These are phyloP conservation scores for Corylus avellana DNA, from an alignment of 306 rosid genomes.

Conservation along the genomic window DNA sequence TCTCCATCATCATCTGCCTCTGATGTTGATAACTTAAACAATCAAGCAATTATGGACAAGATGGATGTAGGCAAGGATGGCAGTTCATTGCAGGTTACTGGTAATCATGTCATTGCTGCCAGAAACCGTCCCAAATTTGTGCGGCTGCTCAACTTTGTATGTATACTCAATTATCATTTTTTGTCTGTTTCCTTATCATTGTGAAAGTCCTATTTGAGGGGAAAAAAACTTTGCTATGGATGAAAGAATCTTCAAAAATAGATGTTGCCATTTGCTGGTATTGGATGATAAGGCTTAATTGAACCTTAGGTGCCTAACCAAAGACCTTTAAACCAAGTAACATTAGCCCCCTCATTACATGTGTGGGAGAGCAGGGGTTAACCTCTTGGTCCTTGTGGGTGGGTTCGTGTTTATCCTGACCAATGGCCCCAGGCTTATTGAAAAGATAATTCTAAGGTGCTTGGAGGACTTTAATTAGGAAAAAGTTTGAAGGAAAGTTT, in stretches of 20 bases:
- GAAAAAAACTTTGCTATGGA: not conserved
- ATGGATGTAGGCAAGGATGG: not conserved
- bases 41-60: not conserved
- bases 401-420: not conserved
- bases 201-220: not conserved
- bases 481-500: not conserved
- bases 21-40: not conserved
- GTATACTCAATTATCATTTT: not conserved
- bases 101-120: constrained; percentile 2
- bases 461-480: not conserved
- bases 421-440: not conserved
- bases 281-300: not conserved
- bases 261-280: not conserved
- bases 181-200: not conserved
- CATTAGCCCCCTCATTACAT: not conserved
- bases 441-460: not conserved
- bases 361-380: not conserved
- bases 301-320: not conserved
- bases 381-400: not conserved
- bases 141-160: constrained; percentile 7
- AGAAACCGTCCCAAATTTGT: not conserved
- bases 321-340: not conserved
- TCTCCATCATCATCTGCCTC: constrained; percentile 14
- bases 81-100: not conserved
- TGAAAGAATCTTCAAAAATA: not conserved